Evolutionary conservation across 192 early-diverging fungal genomes (phyloP).

Genomic region (Coemansia sp.): DNA sequence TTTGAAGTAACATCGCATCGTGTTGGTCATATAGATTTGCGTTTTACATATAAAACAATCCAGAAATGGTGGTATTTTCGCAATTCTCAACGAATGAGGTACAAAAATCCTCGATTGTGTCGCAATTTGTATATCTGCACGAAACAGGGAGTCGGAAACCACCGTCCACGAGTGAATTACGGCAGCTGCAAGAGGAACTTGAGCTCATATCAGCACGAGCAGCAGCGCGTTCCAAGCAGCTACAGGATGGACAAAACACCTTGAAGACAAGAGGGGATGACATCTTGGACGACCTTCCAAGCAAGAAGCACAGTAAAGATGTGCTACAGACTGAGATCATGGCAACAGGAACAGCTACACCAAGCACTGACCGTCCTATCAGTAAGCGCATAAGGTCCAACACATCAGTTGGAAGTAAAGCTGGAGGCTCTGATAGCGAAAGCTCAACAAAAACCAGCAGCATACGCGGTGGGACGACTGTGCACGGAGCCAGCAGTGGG

Average conservation of each 20-base stretch:
- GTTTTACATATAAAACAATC: not conserved
- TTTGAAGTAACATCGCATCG: not conserved
- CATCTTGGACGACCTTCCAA: not conserved
- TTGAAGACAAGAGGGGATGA: not conserved
- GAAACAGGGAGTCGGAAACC: slow-evolving; percentile 10
- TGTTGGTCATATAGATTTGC: too few species aligned
- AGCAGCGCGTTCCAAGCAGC: slow-evolving; percentile 16
- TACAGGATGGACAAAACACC: slow-evolving; percentile 17
- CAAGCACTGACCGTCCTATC: slow-evolving; percentile 19
- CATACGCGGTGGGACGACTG: slow-evolving; percentile 3
- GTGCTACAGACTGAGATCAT: not conserved
- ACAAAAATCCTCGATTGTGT: slow-evolving; percentile 28
- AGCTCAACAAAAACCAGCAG: slow-evolving; percentile 20
- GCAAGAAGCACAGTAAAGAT: not conserved
- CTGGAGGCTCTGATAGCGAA: slow-evolving; percentile 39
- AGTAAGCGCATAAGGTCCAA: slow-evolving; percentile 30
- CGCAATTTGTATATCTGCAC: slow-evolving; percentile 26
- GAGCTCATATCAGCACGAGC: slow-evolving; percentile 32
- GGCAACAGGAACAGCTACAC: not conserved
- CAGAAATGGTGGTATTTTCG: slow-evolving; percentile 20
- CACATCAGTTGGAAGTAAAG: slow-evolving; percentile 5
- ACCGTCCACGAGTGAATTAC: slow-evolving; percentile 25
- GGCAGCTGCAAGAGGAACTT: slow-evolving; percentile 38
- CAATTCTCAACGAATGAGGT: slow-evolving; percentile 26
- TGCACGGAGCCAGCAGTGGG: not conserved